Evolutionary conservation across 2,329 filamentous ascomycete genomes (phyloP), one percentile per base, ranked within the genome.

Genomic region (Colletotrichum tabaci): DNA sequence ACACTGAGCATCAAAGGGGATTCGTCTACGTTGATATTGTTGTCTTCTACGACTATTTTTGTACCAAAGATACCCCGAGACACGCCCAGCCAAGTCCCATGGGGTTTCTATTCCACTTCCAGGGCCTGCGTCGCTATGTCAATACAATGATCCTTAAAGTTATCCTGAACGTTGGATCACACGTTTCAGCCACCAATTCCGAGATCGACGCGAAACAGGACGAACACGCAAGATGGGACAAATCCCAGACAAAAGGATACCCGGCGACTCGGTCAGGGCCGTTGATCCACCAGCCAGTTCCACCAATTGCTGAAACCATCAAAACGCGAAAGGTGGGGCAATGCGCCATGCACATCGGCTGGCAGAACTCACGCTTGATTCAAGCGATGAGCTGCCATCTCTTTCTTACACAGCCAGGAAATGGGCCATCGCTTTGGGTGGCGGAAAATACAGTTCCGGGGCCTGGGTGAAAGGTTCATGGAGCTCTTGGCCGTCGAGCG

Each of bases 401-500:
- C 8, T 2, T 1, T 1, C 9, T 65, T 38, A 70, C 18, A 49
- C 3, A 3, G 9, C 13, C n/a, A n/a, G 13, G n/a, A 67, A 26
- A n/a, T 55, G 49, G 6, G 55, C 26, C 38, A 60, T 38, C 9
- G 44, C 26, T 8, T 50, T 52, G 2, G 38, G 50, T 15, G 62
- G 47, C 6, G 67, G 63, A 1, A 30, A 23, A 35, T 66, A 61
- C 18, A 65, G 8, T 21, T 13, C 42, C n/a, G 44, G n/a, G 12
- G 52, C 9, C 8, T 26, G 3, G 16, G 35, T 21, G 16, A 42
- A 15, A 21, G 47, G 23, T 10, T 47, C 42, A 18, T 47, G 9
- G n/a, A 60, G 40, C 18, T 35, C 16, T 35, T 61, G 66, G 21
- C 42, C 62, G 10, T 70, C 67, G 6, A 67, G 62, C 56, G 23